Base-by-base conservation (phyloP, 257 asterid species). In the Nicotiana noctiflora region DNA sequence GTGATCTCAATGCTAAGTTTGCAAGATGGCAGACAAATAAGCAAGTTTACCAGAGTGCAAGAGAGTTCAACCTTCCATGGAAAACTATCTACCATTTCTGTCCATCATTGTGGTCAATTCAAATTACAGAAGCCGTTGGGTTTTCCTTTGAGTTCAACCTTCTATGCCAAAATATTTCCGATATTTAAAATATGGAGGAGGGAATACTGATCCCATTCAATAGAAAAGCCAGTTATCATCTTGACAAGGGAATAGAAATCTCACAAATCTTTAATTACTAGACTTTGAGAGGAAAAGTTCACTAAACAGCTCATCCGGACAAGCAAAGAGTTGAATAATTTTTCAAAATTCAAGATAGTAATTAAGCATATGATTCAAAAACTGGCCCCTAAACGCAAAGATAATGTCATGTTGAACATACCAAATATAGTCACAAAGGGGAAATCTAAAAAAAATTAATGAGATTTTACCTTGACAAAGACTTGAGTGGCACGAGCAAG, bases 401-500 rank as follows among this genome's bases (percentile, higher is more conserved):
- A 25, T 44, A 29, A 51, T 49, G 12, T 49, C 25, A 25, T 25
- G 61, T 8, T 49, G 79, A 74, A 74, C 62, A 74, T 44, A 74
- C 62, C 23, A 46, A 15, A 32, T 65, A 65, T 32, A 8, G 75
- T 31, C 49, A 32, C 4, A 34, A 32, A 7, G 51, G 25, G 25
- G 0, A 32, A 32, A 15, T 2, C 4, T 2, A 29, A 0, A 19
- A 4, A 62, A 32, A 31, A 1, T 25, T 27, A 4, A 64, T 15
- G 23, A 46, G 23, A 72, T 46, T 83, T 67, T 84, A 96, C 99
- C 98, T 96, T 96, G 55, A 96, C 94, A 83, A 92, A 94, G 44
- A 96, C 90, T 91, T 92, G 98, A 79, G 97, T 93, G 59, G 99
- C 93, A 83, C 99, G 98, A 82, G 95, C 96, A 85, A 96, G 97